Percentiles rank a stretch among this genome's conserved stretches.
Evolutionary conservation across 2,329 filamentous ascomycete species (phyloP).

Genomic region (Mollisia scopiformis): DNA sequence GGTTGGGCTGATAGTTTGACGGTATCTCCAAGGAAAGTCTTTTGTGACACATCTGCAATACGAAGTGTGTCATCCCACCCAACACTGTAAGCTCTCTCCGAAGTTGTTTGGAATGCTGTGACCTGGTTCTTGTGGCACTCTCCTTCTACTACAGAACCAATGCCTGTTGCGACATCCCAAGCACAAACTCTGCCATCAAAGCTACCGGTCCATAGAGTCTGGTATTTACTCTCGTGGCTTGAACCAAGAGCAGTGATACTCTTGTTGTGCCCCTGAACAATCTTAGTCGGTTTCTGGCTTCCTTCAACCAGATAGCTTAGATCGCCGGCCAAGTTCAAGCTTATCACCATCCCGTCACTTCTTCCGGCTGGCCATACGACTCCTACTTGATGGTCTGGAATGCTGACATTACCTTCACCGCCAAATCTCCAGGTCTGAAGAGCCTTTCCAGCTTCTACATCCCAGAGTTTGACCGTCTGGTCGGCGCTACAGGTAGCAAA

Average conservation of each 20-base stretch:
- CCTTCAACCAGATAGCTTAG: conserved; percentile 85
- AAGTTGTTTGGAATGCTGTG: conserved; percentile 67
- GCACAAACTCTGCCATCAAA: conserved; percentile 86
- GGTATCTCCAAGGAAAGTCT: conserved; percentile 72
- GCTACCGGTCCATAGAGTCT: conserved; percentile 84
- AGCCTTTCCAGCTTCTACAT: conserved; percentile 76
- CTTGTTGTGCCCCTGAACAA: conserved; percentile 89
- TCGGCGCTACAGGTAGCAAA: conserved; percentile 93
- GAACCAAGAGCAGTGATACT: conserved; percentile 78
- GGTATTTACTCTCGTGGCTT: conserved; percentile 48
- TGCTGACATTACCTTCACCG: conserved; percentile 68
- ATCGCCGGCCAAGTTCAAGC: conserved; percentile 84
- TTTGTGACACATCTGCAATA: conserved; percentile 73
- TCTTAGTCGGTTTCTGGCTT: conserved; percentile 66
- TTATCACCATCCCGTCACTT: conserved; percentile 86
- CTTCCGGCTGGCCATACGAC: conserved; percentile 87
- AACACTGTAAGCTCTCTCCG: conserved; percentile 76
- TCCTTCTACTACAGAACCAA: conserved; percentile 74
- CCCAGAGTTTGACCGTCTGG: conserved; percentile 94
- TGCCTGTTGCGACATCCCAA: conserved; percentile 77
- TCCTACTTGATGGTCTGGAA: conserved; percentile 89
- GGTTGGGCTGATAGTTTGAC: conserved; percentile 78
- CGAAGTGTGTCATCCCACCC: conserved; percentile 94
- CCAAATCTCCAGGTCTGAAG: conserved; percentile 86
- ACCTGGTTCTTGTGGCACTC: conserved; percentile 86